These are phyloP conservation scores for Penicillium sp. DNA, from an alignment of 2,329 filamentous ascomycete genomes.

Conservation along the genomic window DNA sequence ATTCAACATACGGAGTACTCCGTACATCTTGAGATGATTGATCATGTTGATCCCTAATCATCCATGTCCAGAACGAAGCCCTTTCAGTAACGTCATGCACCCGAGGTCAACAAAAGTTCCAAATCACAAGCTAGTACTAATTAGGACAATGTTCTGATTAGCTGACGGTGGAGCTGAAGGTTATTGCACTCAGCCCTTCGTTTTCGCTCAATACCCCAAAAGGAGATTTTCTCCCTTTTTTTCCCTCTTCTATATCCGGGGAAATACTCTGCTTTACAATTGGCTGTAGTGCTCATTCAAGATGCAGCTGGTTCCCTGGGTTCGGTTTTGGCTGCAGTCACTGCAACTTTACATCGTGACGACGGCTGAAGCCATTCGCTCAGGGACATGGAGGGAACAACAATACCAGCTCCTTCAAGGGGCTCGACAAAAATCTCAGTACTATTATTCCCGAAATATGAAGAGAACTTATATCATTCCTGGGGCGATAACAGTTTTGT, in stretches of 20 bases:
- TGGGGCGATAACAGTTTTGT: not conserved
- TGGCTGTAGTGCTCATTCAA: not conserved
- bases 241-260: not conserved
- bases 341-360: not conserved
- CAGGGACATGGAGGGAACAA: not conserved
- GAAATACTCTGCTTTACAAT: not conserved
- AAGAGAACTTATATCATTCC: not conserved
- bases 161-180: no score
- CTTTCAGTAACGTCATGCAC: no score
- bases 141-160: no score
- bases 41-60: no score
- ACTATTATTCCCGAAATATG: not conserved
- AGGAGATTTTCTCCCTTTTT: not conserved
- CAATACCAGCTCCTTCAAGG: conserved; percentile 3
- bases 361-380: not conserved
- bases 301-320: not conserved
- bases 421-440: not conserved
- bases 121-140: no score
- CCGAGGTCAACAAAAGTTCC: no score
- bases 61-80: no score
- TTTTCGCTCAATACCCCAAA: no score
- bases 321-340: not conserved
- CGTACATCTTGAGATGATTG: no score
- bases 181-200: no score
- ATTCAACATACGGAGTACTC: no score